Conservation (phyloP, 345 rosid genomes). For the Aurinia saxatilis region DNA sequence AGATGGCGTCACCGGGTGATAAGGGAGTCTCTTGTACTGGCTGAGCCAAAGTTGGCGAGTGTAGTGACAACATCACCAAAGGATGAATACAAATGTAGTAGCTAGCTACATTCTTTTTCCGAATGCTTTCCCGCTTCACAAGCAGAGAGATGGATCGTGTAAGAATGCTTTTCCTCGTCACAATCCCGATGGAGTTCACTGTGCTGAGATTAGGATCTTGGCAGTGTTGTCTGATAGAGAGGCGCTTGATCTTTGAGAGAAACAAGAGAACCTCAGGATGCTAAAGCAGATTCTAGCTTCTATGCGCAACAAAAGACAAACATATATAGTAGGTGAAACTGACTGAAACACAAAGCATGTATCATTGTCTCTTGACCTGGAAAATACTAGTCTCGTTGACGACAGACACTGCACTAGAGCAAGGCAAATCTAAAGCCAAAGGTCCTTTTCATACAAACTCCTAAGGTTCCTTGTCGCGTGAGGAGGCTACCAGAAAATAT, state of each 20-base stretch:
- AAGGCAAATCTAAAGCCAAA: conserved; percentile 9
- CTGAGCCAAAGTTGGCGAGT: too few relatives aligned
- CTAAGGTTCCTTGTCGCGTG: background rate
- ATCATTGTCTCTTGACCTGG: background rate
- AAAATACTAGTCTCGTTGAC: background rate
- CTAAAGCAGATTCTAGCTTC: too few relatives aligned
- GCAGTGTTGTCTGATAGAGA: conserved; percentile 56
- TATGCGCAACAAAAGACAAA: too few relatives aligned
- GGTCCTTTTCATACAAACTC: background rate
- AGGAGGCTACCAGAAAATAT: background rate
- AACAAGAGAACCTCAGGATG: too few relatives aligned
- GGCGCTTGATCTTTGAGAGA: conserved; percentile 57
- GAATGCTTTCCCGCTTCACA: conserved; percentile 12
- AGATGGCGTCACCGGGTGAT: too few relatives aligned
- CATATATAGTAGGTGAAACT: background rate
- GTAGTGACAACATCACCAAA: too few relatives aligned
- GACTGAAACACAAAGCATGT: background rate
- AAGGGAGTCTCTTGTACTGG: too few relatives aligned
- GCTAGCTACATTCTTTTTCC: conserved; percentile 36
- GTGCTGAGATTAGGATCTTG: conserved; percentile 36
- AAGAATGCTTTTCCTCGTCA: conserved; percentile 65
- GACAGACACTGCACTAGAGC: background rate
- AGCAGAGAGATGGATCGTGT: conserved; percentile 50
- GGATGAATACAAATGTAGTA: conserved; percentile 70
- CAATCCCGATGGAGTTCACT: conserved; percentile 42